phyloP scores from a whole-genome alignment of 768 basidiomycete species.

The Boletus barrowsii region DNA sequence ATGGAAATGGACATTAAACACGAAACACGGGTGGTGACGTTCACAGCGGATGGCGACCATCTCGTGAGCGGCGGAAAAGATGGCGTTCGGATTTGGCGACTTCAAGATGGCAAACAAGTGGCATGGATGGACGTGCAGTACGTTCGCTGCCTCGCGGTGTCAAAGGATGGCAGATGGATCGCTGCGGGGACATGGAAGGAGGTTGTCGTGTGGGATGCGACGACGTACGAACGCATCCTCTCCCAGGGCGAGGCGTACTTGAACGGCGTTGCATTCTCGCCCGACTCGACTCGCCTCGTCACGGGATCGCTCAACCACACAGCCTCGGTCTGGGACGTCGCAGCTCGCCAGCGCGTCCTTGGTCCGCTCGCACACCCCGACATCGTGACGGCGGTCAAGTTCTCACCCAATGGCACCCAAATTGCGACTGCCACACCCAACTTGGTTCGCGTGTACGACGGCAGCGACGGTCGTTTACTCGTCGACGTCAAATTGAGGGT shows the following conservation, averaged over 20 bases:
- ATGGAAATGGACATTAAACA: background rate
- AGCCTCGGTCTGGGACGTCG: background rate
- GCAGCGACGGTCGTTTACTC: background rate
- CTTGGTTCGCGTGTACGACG: background rate
- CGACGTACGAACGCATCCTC: background rate
- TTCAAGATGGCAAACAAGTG: background rate
- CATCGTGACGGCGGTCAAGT: background rate
- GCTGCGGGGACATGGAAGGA: background rate
- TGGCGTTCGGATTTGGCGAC: background rate
- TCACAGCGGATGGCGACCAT: background rate
- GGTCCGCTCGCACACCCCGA: background rate
- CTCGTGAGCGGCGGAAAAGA: background rate
- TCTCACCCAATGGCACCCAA: background rate
- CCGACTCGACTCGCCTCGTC: background rate
- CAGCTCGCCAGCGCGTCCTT: background rate
- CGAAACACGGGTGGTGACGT: background rate
- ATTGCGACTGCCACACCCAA: conserved; percentile 1
- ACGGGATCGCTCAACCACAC: background rate
- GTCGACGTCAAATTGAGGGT: background rate
- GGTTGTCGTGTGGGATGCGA: background rate
- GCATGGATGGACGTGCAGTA: background rate
- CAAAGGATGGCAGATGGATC: conserved; percentile 4
- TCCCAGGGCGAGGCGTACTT: background rate
- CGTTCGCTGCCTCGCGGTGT: conserved; percentile 3
- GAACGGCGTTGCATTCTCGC: conserved; percentile 5